These are phyloP conservation scores for Sapria himalayana DNA, from an alignment of 345 rosid species.

Conservation along the genomic window DNA sequence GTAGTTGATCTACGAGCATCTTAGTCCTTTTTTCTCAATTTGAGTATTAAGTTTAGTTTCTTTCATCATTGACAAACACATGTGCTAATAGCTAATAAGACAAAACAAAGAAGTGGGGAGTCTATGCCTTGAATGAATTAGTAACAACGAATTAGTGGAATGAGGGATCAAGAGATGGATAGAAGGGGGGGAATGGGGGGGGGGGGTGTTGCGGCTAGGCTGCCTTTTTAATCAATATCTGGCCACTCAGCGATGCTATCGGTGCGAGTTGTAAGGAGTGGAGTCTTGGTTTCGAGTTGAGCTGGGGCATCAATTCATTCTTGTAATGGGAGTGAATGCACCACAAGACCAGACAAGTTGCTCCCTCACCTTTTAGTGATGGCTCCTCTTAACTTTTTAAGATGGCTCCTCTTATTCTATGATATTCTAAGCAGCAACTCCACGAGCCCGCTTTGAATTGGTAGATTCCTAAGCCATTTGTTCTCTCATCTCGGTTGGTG, in stretches of 20 bases:
- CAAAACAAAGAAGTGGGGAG: no score
- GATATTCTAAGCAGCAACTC: constrained; percentile 6
- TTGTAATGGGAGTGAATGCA: constrained; percentile 7
- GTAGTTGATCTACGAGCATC: no score
- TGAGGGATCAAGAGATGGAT: no score
- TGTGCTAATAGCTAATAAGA: no score
- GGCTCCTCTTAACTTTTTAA: neutral
- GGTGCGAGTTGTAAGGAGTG: constrained; percentile 7
- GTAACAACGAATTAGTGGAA: no score
- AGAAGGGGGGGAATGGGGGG: no score
- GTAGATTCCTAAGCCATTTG: constrained; percentile 4
- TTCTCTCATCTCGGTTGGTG: constrained; percentile 7
- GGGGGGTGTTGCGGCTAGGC: no score
- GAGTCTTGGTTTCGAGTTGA: constrained; percentile 7
- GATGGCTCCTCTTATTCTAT: no score
- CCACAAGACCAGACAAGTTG: constrained; percentile 8
- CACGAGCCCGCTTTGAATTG: constrained; percentile 3
- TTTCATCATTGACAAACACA: no score
- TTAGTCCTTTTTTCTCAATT: no score
- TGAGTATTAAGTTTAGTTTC: no score
- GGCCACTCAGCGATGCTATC: constrained; percentile 3
- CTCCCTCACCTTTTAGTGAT: neutral
- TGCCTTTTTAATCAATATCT: constrained; percentile 5
- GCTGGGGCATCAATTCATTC: constrained; percentile 8
- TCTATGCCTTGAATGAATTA: no score